Percentiles rank a stretch among this genome's conserved stretches.
These are phyloP conservation scores for Craspedostauros australis DNA, from an alignment of 108 stramenopile genomes.

Conservation along the genomic window DNA sequence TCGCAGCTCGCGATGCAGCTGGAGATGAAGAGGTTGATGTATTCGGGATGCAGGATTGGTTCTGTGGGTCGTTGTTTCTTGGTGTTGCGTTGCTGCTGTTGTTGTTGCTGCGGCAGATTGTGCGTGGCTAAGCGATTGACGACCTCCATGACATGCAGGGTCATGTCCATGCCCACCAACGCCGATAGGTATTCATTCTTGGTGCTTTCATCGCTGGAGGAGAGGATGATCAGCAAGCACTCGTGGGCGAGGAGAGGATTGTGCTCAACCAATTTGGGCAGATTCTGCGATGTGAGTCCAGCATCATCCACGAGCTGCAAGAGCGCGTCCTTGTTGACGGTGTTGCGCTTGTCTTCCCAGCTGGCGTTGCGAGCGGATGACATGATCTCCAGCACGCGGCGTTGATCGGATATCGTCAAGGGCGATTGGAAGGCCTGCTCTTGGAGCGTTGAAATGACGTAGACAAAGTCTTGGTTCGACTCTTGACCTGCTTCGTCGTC, in stretches of 20 bases:
- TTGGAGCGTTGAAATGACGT: conserved; percentile 49
- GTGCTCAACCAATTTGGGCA: conserved; percentile 92
- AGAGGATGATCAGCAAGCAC: conserved; percentile 80
- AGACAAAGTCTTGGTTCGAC: conserved; percentile 31
- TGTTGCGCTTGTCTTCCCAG: conserved; percentile 11
- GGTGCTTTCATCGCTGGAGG: conserved; percentile 30
- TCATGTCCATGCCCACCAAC: conserved; percentile 97
- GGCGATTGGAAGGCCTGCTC: conserved; percentile 53
- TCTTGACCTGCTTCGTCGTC: conserved; percentile 10
- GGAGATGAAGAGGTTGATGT: conserved; percentile 92
- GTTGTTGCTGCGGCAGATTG: conserved; percentile 3
- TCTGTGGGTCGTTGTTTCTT: conserved; percentile 25
- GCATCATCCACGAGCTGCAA: conserved; percentile 52
- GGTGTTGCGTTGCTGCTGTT: conserved; percentile 10
- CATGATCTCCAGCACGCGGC: conserved; percentile 54
- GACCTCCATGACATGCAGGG: conserved; percentile 94
- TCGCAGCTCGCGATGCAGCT: conserved; percentile 95
- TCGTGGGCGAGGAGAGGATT: conserved; percentile 92
- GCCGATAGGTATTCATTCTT: conserved; percentile 87
- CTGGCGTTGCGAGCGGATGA: neutral
- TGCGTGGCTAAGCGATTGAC: conserved; percentile 85
- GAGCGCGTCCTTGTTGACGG: conserved; percentile 19
- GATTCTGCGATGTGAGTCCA: conserved; percentile 85
- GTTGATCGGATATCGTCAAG: conserved; percentile 56
- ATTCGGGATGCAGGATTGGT: conserved; percentile 86